Conservation (phyloP, 345 rosid species). For the Raphanus sativus region DNA sequence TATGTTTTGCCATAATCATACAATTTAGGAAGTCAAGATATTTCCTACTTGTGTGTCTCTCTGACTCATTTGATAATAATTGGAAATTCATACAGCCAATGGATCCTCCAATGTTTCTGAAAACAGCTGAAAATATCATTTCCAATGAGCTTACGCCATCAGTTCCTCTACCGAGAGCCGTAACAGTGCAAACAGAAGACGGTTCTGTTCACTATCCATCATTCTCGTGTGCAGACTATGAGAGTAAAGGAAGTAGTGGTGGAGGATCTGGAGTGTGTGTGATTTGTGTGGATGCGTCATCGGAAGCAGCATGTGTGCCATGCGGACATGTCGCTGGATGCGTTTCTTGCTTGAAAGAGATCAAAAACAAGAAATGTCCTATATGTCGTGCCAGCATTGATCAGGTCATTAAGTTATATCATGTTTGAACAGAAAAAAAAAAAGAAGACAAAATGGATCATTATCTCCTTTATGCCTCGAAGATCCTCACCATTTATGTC, state of each 20-base stretch:
- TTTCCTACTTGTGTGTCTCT: neutral
- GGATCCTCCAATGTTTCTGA: constrained; percentile 72
- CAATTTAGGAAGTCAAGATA: neutral
- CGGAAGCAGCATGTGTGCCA: constrained; percentile 89
- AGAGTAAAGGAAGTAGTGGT: constrained; percentile 47
- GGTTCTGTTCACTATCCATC: constrained; percentile 75
- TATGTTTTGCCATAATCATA: constrained; percentile 25
- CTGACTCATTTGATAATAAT: neutral
- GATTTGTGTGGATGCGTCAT: constrained; percentile 86
- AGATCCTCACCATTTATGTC: neutral
- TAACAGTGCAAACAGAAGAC: constrained; percentile 36
- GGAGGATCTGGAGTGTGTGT: constrained; percentile 50
- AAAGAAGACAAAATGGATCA: neutral
- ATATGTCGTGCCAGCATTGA: constrained; percentile 88
- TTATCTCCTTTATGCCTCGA: neutral
- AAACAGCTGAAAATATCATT: neutral
- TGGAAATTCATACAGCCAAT: constrained; percentile 45
- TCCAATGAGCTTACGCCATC: constrained; percentile 44
- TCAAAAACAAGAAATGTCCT: constrained; percentile 85
- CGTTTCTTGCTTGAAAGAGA: constrained; percentile 81
- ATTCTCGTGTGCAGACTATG: constrained; percentile 16
- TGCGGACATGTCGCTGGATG: constrained; percentile 98
- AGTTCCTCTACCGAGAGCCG: constrained; percentile 52
- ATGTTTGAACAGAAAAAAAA: constrained; percentile 47
- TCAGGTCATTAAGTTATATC: constrained; percentile 72